phyloP scores from a whole-genome alignment of 1,284 basidiomycete species.

The Boletus sp. region DNA sequence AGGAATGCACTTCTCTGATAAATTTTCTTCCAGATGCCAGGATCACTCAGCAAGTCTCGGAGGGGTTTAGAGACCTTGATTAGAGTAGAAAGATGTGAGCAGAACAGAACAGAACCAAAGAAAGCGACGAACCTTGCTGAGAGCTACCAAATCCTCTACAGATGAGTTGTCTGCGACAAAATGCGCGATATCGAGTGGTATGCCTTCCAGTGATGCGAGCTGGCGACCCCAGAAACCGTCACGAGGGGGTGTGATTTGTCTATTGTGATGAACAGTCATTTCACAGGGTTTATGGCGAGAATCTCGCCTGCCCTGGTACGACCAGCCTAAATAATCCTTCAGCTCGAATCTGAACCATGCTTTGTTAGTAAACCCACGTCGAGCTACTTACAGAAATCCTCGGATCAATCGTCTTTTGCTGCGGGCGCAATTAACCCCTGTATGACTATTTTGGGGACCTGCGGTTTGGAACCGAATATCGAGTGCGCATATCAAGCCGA shows the following conservation, averaged over 20 bases:
- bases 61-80: constrained; percentile 8
- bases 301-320: neutral
- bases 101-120: no score
- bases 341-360: neutral
- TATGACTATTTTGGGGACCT: neutral
- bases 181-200: constrained; percentile 8
- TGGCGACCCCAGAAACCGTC: neutral
- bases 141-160: neutral
- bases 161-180: neutral
- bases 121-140: neutral
- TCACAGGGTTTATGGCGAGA: neutral
- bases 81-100: neutral
- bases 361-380: neutral
- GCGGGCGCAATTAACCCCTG: neutral
- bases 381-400: neutral
- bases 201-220: constrained; percentile 1
- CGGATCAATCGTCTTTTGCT: neutral
- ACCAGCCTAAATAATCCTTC: neutral
- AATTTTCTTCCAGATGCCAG: constrained; percentile 7
- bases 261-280: neutral
- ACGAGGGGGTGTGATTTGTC: neutral
- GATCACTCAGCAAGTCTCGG: constrained; percentile 2
- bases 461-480: neutral
- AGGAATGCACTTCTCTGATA: neutral
- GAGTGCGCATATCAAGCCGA: neutral